Conservation (phyloP, 495 filamentous ascomycete species). For the Tuber magnatum region DNA sequence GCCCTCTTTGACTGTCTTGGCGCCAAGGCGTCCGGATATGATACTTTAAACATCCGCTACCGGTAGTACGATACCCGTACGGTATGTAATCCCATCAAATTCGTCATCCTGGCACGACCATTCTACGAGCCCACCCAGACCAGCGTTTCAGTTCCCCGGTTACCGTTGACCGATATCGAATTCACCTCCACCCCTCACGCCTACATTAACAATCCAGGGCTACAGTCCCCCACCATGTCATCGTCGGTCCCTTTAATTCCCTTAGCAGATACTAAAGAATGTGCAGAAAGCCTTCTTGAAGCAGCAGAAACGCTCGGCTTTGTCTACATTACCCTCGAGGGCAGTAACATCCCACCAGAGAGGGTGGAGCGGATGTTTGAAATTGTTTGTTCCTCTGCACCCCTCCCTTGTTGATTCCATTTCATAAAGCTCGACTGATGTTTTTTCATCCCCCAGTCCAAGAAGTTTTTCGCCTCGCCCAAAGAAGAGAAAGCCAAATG, state of each 20-base stretch:
- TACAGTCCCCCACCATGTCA: slow-evolving; percentile 14
- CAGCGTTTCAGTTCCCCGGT: too few relatives aligned
- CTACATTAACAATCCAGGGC: neutral
- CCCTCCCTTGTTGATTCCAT: neutral
- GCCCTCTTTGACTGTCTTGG: too few relatives aligned
- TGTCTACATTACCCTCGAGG: slow-evolving; percentile 70
- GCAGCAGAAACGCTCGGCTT: slow-evolving; percentile 79
- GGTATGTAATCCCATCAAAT: too few relatives aligned
- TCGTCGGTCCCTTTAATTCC: slow-evolving; percentile 69
- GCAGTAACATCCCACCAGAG: slow-evolving; percentile 58
- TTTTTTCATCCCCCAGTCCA: slow-evolving; percentile 51
- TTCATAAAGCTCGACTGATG: slow-evolving; percentile 12
- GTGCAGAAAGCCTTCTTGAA: slow-evolving; percentile 65
- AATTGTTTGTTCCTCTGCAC: slow-evolving; percentile 50
- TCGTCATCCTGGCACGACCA: too few relatives aligned
- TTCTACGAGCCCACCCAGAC: too few relatives aligned
- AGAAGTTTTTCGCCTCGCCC: slow-evolving; percentile 67
- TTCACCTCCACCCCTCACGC: neutral
- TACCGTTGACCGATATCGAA: neutral
- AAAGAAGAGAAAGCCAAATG: slow-evolving; percentile 64
- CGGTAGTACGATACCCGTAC: too few relatives aligned
- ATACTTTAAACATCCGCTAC: too few relatives aligned
- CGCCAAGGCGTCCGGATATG: too few relatives aligned
- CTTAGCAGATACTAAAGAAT: slow-evolving; percentile 54
- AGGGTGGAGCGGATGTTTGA: slow-evolving; percentile 69